Conservation (phyloP, 208 protist species). For the Trypanosoma theileri region DNA sequence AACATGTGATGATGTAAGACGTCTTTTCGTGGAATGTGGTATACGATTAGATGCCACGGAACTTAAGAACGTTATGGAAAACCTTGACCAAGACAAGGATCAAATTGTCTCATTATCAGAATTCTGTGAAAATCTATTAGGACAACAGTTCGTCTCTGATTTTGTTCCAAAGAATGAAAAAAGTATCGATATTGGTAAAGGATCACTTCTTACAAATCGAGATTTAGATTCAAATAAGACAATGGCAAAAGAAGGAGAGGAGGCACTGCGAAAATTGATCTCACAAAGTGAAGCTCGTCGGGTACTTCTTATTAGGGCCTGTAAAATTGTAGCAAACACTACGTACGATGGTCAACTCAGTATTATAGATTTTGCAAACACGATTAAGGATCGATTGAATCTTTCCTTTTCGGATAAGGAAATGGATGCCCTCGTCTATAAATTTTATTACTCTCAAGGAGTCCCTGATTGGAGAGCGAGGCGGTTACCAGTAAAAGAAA, state of each 20-base stretch:
- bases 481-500: constrained; percentile 66
- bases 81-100: constrained; percentile 75
- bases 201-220: constrained; percentile 33
- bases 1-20: constrained; percentile 51
- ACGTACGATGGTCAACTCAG: constrained; percentile 82
- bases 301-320: constrained; percentile 69
- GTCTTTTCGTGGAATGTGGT: constrained; percentile 61
- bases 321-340: constrained; percentile 46
- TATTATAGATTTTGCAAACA: constrained; percentile 68
- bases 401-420: constrained; percentile 69
- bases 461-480: constrained; percentile 63
- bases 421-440: constrained; percentile 74
- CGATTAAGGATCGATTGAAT: constrained; percentile 56
- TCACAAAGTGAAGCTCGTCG: constrained; percentile 71
- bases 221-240: constrained; percentile 29
- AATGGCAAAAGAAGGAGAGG: constrained; percentile 42
- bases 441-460: constrained; percentile 73
- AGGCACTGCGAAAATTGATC: constrained; percentile 73
- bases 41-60: constrained; percentile 41
- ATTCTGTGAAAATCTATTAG: constrained; percentile 78
- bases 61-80: constrained; percentile 59
- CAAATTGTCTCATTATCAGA: constrained; percentile 78
- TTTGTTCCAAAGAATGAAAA: constrained; percentile 51
- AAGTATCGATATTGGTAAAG: constrained; percentile 22
- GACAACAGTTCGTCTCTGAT: constrained; percentile 78